A percentile compares a stretch with the other conserved stretches of the same genome.
Evolutionary conservation across 768 basidiomycete species (phyloP).

Genomic region (Rossbeevera mucosa): DNA sequence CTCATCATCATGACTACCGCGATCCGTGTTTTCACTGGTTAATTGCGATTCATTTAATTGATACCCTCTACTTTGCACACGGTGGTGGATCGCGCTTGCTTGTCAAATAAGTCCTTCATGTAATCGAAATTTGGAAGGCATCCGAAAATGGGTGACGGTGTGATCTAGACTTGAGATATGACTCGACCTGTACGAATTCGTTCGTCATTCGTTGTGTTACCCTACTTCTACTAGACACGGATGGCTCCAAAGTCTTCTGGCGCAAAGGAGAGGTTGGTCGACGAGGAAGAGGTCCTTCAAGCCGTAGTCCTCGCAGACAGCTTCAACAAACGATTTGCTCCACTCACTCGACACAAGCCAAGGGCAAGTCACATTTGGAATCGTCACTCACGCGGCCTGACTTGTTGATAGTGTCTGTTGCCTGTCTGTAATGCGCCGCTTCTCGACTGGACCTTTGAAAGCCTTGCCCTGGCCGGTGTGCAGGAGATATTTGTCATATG

Average conservation of each 20-base stretch:
- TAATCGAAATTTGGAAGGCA: conserved; percentile 26
- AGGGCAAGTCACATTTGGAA: conserved; percentile 51
- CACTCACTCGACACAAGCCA: conserved; percentile 83
- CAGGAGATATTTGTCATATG: conserved; percentile 96
- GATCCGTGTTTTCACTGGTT: conserved; percentile 57
- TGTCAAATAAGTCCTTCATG: conserved; percentile 32
- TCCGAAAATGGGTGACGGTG: not conserved
- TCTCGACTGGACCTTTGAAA: conserved; percentile 95
- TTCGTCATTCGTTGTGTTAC: not conserved
- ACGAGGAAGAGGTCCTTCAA: conserved; percentile 84
- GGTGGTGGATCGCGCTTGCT: conserved; percentile 32
- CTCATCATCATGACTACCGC: conserved; percentile 60
- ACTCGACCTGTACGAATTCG: conserved; percentile 17
- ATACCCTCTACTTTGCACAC: conserved; percentile 40
- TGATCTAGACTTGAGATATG: conserved; percentile 7
- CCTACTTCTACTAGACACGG: not conserved
- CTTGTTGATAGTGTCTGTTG: conserved; percentile 65
- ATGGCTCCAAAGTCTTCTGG: conserved; percentile 65
- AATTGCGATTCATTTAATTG: conserved; percentile 65
- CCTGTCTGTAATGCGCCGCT: conserved; percentile 93
- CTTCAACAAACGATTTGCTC: conserved; percentile 90
- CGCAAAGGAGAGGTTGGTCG: conserved; percentile 60
- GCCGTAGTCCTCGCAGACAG: conserved; percentile 96
- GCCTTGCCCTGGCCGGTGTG: conserved; percentile 89
- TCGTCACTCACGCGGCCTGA: conserved; percentile 13